Evolutionary conservation across 805 yeast genomes (phyloP), one percentile per base, ranked within the genome.

Genomic region (Myxozyma neotropica): DNA sequence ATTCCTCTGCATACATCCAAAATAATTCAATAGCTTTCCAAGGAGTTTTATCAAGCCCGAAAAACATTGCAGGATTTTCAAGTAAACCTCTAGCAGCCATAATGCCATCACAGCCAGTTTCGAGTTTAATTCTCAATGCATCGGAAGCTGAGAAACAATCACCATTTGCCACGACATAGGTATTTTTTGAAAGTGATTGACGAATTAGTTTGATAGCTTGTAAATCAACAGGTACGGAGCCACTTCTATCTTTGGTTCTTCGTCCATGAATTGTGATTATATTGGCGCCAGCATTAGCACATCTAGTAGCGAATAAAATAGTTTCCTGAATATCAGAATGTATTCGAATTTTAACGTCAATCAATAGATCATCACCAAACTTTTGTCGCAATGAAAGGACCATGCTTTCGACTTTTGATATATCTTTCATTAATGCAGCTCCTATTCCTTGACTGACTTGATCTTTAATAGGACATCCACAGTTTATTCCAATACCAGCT

Each of bases 131-230:
- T 19, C 72, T 70, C 44, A 76, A 68, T n/a, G 88, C 86, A 70
- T 90, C 96, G 17, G 78, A 75, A 24, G 84, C 74, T 0, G 81
- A 70, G 69, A 87, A 87, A 69, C 96, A 92, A 73, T 94, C 98
- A n/a, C 99, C 99, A 70, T 94, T 94, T 1, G 98, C 97, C n/a
- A 94, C 87, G 0, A 94, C 91, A 0, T 97, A 98, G 0, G 87
- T 83, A 2, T 66, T 70, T 13, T 33, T 23, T 6, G 65, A 43
- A 3, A 81, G 82, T n/a, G 77, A 73, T 21, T 80, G 80, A 59
- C 84, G 83, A 15, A 94, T 80, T 8, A 74, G 72, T 68, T 81
- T 83, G 42, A 94, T 92, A 15, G 96, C 96, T 26, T 88, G 94
- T 44, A 86, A 80, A 72, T 92, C 82, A 2, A 87, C 95, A 0